Conservation (phyloP, 1,139 yeast genomes). For the Candida tunisiensis region DNA sequence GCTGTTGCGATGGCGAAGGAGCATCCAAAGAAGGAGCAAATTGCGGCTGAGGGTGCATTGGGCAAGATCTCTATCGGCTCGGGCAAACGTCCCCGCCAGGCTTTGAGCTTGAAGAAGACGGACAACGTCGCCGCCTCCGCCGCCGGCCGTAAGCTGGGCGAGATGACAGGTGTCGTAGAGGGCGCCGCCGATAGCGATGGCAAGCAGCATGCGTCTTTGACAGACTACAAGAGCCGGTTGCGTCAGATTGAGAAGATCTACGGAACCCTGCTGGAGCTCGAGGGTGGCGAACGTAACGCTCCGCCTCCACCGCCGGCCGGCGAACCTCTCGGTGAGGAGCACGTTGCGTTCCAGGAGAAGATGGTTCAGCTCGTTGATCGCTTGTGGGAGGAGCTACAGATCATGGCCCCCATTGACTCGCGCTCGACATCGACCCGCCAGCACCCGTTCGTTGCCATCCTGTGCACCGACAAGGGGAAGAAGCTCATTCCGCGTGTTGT, state of each 20-base stretch:
- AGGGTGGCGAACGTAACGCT: constrained; percentile 58
- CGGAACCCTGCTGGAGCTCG: constrained; percentile 61
- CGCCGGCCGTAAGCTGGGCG: too few species aligned
- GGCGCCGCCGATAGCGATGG: constrained; percentile 2
- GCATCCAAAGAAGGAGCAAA: constrained; percentile 55
- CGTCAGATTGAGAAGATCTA: constrained; percentile 55
- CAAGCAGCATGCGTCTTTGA: too few species aligned
- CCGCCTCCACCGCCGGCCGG: constrained; percentile 23
- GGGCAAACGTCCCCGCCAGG: constrained; percentile 82
- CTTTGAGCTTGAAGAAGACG: constrained; percentile 40
- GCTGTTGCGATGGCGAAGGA: constrained; percentile 77
- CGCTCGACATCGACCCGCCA: too few species aligned
- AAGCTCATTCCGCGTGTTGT: constrained; percentile 80
- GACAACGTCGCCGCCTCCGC: constrained; percentile 1
- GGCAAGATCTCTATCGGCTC: constrained; percentile 75
- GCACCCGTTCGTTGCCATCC: constrained; percentile 73
- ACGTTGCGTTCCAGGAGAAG: constrained; percentile 15
- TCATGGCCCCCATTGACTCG: constrained; percentile 33
- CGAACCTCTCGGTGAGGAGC: constrained; percentile 30
- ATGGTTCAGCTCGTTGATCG: constrained; percentile 15
- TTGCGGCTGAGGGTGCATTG: constrained; percentile 74
- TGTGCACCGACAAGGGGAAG: constrained; percentile 77
- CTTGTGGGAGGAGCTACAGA: constrained; percentile 69
- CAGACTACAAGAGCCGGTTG: constrained; percentile 10
- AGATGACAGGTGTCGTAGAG: constrained; percentile 13